Conservation (phyloP, 371 early-diverging fungal species). For the Dentiscutata heterogama region DNA sequence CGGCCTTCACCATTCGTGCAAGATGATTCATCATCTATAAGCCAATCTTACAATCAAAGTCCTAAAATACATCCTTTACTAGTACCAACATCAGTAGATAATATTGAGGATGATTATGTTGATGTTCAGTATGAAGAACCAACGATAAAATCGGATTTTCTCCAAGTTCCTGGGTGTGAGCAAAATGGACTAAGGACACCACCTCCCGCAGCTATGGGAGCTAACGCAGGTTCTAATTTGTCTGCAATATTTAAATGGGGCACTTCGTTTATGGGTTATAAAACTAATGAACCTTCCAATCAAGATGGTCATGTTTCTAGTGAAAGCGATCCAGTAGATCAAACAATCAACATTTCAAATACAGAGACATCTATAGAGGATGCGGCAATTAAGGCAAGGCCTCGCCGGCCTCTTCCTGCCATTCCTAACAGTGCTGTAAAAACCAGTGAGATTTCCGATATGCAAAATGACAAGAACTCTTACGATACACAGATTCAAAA, state of each 20-base stretch:
- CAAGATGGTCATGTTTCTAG: too few species aligned
- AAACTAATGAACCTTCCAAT: background rate
- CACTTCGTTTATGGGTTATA: conserved; percentile 26
- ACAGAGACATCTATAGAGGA: background rate
- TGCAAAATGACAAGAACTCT: background rate
- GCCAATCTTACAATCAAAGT: background rate
- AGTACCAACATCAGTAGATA: conserved; percentile 2
- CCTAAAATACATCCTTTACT: conserved; percentile 38
- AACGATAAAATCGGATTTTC: background rate
- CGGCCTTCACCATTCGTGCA: background rate
- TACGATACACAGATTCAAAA: background rate
- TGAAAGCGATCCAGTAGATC: background rate
- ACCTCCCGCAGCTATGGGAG: too few species aligned
- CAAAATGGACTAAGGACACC: conserved; percentile 6
- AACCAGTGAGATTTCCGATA: background rate
- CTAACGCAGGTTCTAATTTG: conserved; percentile 1
- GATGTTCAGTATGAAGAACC: background rate
- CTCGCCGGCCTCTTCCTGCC: background rate
- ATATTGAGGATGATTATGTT: background rate
- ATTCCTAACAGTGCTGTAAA: background rate
- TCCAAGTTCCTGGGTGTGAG: conserved; percentile 24
- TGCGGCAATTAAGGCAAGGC: background rate
- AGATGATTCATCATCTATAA: background rate
- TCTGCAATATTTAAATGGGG: conserved; percentile 42
- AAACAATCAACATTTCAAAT: background rate